A percentile compares a stretch with the other conserved stretches of the same genome.
phyloP scores from a whole-genome alignment of 2,329 filamentous ascomycete genomes.

The Clonostachys rosea region DNA sequence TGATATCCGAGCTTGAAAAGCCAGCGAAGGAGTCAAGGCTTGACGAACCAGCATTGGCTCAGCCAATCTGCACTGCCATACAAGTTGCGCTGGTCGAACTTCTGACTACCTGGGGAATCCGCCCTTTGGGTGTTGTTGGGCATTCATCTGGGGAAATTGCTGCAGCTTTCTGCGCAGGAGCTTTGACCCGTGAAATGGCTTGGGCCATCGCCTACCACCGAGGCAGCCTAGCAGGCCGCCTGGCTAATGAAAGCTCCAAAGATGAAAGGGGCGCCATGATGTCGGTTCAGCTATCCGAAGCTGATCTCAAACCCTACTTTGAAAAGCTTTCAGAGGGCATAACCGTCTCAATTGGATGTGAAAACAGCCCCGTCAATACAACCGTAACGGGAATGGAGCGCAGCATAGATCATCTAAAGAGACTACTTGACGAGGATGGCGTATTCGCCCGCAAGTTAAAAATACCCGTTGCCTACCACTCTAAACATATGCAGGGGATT shows the following conservation, averaged over 20 bases:
- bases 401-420: conserved; percentile 2
- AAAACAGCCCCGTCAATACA: conserved; percentile 7
- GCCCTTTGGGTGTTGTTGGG: conserved; percentile 30
- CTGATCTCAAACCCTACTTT: conserved; percentile 6
- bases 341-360: conserved; percentile 2
- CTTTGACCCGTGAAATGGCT: conserved; percentile 35
- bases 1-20: conserved; percentile 27
- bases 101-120: conserved; percentile 34
- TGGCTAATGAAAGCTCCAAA: conserved; percentile 3
- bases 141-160: conserved; percentile 45
- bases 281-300: conserved; percentile 40
- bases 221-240: conserved; percentile 14
- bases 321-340: not conserved
- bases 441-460: conserved; percentile 8
- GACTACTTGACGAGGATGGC: conserved; percentile 1
- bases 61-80: conserved; percentile 37
- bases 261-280: conserved; percentile 44
- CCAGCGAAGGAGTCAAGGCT: conserved; percentile 23
- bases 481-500: conserved; percentile 8
- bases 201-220: conserved; percentile 46
- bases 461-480: conserved; percentile 9
- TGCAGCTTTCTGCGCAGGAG: conserved; percentile 35
- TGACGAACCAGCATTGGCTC: conserved; percentile 32
- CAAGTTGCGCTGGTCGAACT: conserved; percentile 41
- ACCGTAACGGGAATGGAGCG: conserved; percentile 5